Base-by-base conservation (phyloP, 176 grass and related monocot genomes). In the Eragrostis nindensis region DNA sequence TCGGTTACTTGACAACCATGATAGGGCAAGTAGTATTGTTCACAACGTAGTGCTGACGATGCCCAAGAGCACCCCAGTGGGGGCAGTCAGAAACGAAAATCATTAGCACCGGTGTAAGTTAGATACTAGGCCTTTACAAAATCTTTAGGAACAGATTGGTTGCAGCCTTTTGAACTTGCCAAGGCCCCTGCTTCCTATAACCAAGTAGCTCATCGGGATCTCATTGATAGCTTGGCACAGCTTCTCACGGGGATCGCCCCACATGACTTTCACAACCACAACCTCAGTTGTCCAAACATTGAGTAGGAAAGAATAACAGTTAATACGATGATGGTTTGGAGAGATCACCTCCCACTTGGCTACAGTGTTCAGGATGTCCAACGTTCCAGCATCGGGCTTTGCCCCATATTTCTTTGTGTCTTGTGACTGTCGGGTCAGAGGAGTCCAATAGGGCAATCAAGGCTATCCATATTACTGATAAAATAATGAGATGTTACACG, bases 161-260 rank as follows among this genome's bases (percentile, higher is more conserved):
- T 17, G 24, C 75, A 84, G 94, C 96, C 96, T 99, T 70, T 95
- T 93, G 62, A 99, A 70, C 82, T 91, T 95, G 69, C 96, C 86
- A 65, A 95, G 90, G 60, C 92, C 96, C 84, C 96, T 91, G 75
- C 89, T 99, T 68, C 96, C 96, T 25, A 99, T 88, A 62, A 99
- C 76, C 70, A 99, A 60, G 78, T 80, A 91, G 79, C 74, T 95
- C 67, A 95, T 74, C 13, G 96, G 92, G 40, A 86, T 90, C 9
- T 77, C 88, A 42, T 66, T 56, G 76, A 93, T 85, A 48, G 87
- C 86, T 65, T 95, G 90, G 73, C 96, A 99, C 24, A 99, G 81
- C 84, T 95, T 99, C 84, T 99, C 90, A 0, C 92, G 92, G 6
- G 92, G 80, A 77, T 99, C 96, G 77, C 96, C 96, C 54, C 84